These are phyloP conservation scores for Monosporascus sp. DNA, from an alignment of 2,329 filamentous ascomycete species.

Conservation along the genomic window DNA sequence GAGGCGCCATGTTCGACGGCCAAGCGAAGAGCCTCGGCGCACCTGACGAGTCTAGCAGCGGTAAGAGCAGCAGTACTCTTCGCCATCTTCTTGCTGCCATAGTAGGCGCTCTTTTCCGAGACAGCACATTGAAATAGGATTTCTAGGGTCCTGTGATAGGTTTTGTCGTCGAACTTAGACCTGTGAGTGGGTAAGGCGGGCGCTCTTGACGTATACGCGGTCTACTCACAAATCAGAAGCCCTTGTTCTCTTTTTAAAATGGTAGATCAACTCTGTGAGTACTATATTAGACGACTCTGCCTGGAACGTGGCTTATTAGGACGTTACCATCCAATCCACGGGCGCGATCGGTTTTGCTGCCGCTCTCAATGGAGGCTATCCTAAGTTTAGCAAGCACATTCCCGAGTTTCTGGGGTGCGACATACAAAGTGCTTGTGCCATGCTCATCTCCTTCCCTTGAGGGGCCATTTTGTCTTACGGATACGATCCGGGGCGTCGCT, in stretches of 20 bases:
- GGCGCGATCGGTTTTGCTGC: conserved; percentile 18
- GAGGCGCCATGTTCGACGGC: conserved; percentile 64
- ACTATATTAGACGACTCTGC: conserved; percentile 1
- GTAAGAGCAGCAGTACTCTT: conserved; percentile 40
- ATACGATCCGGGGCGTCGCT: background rate
- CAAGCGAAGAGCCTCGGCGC: conserved; percentile 65
- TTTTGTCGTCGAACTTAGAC: conserved; percentile 59
- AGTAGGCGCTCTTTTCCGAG: conserved; percentile 61
- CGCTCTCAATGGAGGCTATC: conserved; percentile 20
- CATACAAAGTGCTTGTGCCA: background rate
- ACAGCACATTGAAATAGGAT: conserved; percentile 66
- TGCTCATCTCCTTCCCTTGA: background rate
- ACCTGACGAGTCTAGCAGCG: conserved; percentile 57
- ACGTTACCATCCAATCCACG: conserved; percentile 22
- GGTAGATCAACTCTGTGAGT: conserved; percentile 21
- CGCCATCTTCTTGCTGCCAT: conserved; percentile 42
- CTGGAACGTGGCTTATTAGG: background rate
- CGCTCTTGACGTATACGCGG: background rate
- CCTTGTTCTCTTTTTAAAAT: conserved; percentile 23
- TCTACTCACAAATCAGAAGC: conserved; percentile 20
- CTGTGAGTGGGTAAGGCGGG: conserved; percentile 10
- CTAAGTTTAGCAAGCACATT: conserved; percentile 4
- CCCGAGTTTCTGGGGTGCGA: background rate
- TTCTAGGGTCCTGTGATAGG: conserved; percentile 79
- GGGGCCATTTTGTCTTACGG: background rate